These are phyloP conservation scores for Auricularia sp. DNA, from an alignment of 768 basidiomycete genomes.

Conservation along the genomic window DNA sequence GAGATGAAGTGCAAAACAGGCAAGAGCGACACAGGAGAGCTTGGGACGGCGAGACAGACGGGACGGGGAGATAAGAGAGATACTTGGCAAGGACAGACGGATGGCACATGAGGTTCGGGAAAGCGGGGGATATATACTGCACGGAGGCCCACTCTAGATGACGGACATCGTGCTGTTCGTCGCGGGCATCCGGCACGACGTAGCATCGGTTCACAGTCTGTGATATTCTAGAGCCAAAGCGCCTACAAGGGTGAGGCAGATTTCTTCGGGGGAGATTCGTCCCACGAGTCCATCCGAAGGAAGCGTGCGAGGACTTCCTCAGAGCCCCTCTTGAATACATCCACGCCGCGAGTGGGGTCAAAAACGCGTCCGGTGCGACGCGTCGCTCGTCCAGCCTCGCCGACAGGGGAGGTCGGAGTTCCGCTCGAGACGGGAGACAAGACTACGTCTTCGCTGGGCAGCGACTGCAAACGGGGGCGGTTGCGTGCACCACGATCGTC, in stretches of 20 bases:
- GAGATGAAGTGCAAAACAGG: neutral
- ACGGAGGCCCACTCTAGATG: neutral
- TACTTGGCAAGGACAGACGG: neutral
- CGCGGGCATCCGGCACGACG: neutral
- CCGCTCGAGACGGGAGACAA: neutral
- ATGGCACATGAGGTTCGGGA: neutral
- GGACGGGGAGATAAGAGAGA: neutral
- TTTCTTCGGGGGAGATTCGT: slow-evolving; percentile 13
- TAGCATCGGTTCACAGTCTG: neutral
- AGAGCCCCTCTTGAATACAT: slow-evolving; percentile 76
- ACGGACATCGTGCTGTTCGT: neutral
- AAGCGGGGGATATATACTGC: neutral
- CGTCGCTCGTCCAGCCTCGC: slow-evolving; percentile 14
- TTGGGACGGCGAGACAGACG: neutral
- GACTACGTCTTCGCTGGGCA: neutral
- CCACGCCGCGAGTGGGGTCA: slow-evolving; percentile 79
- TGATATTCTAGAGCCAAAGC: neutral
- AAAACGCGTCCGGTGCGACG: slow-evolving; percentile 49
- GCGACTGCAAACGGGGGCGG: neutral
- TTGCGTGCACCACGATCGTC: neutral
- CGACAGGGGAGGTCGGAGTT: neutral
- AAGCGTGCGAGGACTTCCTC: slow-evolving; percentile 82
- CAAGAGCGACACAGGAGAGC: neutral
- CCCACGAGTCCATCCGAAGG: slow-evolving; percentile 67
- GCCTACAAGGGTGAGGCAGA: neutral